Conservation (phyloP, 2,329 filamentous ascomycete genomes). For the Aureobasidium sp. region DNA sequence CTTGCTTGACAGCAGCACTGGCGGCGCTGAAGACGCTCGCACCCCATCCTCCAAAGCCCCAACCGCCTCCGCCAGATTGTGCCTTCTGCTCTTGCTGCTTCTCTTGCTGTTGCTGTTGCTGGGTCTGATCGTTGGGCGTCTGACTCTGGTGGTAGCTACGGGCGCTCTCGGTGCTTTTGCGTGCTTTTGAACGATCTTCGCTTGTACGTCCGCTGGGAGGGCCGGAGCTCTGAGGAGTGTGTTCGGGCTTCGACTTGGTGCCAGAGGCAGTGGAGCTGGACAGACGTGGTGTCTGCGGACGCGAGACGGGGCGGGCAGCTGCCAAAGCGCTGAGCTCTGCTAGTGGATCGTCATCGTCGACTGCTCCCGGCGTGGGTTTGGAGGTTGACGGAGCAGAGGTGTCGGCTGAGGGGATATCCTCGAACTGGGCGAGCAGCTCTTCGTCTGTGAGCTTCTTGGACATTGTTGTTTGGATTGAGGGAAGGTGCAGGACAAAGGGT, state of each 20-base stretch:
- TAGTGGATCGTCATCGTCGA: constrained; percentile 63
- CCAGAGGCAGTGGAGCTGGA: constrained; percentile 41
- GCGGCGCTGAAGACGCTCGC: constrained; percentile 78
- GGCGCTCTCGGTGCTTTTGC: constrained; percentile 70
- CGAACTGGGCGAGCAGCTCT: constrained; percentile 41
- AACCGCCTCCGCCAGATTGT: constrained; percentile 44
- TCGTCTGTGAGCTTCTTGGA: constrained; percentile 34
- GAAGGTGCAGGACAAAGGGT: background rate
- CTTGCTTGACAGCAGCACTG: constrained; percentile 78
- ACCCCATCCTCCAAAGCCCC: constrained; percentile 64
- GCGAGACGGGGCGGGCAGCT: constrained; percentile 59
- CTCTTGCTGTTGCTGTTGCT: constrained; percentile 4
- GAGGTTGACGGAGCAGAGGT: constrained; percentile 43
- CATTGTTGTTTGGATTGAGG: constrained; percentile 19
- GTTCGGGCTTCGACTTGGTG: constrained; percentile 30
- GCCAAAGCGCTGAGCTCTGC: constrained; percentile 81
- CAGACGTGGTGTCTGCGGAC: constrained; percentile 74
- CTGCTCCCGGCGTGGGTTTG: constrained; percentile 25
- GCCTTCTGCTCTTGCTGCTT: constrained; percentile 17
- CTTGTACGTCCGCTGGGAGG: constrained; percentile 48
- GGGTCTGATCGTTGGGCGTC: constrained; percentile 45
- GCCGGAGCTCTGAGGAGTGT: constrained; percentile 48
- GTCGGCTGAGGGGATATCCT: constrained; percentile 39
- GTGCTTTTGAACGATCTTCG: constrained; percentile 53
- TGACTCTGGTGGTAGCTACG: constrained; percentile 65